Conservation (phyloP, 2,329 filamentous ascomycete species). For the Aspergillus sp. region DNA sequence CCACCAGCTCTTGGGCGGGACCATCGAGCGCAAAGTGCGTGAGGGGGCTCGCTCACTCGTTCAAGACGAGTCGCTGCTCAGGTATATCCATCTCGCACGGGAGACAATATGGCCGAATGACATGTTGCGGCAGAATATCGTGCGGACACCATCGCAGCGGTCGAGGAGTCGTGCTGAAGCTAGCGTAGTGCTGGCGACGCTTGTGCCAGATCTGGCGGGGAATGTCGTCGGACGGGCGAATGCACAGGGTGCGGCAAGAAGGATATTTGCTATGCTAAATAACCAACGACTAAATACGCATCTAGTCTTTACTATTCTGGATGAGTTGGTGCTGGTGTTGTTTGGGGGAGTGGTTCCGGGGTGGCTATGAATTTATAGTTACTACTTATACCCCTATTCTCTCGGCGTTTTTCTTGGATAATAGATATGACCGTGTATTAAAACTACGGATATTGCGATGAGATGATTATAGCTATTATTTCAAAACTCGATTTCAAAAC, state of each 20-base stretch:
- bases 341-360: slow-evolving; percentile 40
- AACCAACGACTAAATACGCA: slow-evolving; percentile 79
- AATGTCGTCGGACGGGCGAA: slow-evolving; percentile 91
- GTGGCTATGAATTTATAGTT: not conserved
- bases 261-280: slow-evolving; percentile 85
- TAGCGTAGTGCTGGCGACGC: slow-evolving; percentile 76
- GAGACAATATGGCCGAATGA: slow-evolving; percentile 70
- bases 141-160: slow-evolving; percentile 66
- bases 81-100: slow-evolving; percentile 66
- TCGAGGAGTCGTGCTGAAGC: slow-evolving; percentile 77
- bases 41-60: slow-evolving; percentile 69
- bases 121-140: slow-evolving; percentile 42
- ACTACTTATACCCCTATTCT: not conserved
- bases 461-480: not conserved
- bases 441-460: no score
- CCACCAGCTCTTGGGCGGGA: slow-evolving; percentile 90
- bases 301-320: slow-evolving; percentile 62
- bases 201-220: slow-evolving; percentile 83
- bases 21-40: slow-evolving; percentile 89
- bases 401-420: not conserved
- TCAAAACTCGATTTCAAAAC: no score
- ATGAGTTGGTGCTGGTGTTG: slow-evolving; percentile 61
- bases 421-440: no score
- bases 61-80: slow-evolving; percentile 70
- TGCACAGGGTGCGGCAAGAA: slow-evolving; percentile 80